phyloP scores from a whole-genome alignment of 2,329 filamentous ascomycete genomes.

The Ascochyta lentis region DNA sequence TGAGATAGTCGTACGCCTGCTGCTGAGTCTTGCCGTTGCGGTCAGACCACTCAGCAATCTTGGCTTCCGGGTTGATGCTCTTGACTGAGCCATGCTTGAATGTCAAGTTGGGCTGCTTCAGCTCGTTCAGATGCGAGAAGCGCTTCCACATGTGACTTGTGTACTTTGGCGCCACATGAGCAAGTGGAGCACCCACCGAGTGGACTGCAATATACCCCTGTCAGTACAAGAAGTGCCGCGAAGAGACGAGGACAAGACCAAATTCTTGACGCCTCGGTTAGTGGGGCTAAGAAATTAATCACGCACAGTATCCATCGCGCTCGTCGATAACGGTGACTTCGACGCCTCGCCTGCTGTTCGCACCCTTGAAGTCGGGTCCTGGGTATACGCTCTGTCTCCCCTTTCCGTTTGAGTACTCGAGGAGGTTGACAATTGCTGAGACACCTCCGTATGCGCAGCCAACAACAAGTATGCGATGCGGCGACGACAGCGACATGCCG shows the following conservation, averaged over 20 bases:
- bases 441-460: constrained; percentile 78
- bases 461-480: constrained; percentile 64
- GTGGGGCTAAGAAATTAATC: constrained; percentile 19
- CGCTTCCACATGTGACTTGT: constrained; percentile 73
- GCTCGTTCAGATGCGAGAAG: constrained; percentile 69
- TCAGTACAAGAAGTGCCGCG: constrained; percentile 27
- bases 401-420: constrained; percentile 68
- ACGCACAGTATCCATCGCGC: constrained; percentile 81
- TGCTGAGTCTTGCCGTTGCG: constrained; percentile 56
- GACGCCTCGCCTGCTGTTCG: constrained; percentile 59
- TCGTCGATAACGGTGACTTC: constrained; percentile 79
- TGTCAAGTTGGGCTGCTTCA: constrained; percentile 68
- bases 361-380: constrained; percentile 45
- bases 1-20: constrained; percentile 73
- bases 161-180: constrained; percentile 68
- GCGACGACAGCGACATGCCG: constrained; percentile 38
- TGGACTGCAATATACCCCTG: constrained; percentile 62
- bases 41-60: constrained; percentile 64
- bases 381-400: constrained; percentile 55
- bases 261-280: constrained; percentile 25
- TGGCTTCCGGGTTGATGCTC: constrained; percentile 64
- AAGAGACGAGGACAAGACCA: constrained; percentile 8
- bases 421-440: constrained; percentile 69
- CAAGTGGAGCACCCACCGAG: constrained; percentile 76
- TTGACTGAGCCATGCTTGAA: constrained; percentile 71